Base-by-base conservation (phyloP, 805 yeast genomes). In the Isabelozyma rhagii region DNA sequence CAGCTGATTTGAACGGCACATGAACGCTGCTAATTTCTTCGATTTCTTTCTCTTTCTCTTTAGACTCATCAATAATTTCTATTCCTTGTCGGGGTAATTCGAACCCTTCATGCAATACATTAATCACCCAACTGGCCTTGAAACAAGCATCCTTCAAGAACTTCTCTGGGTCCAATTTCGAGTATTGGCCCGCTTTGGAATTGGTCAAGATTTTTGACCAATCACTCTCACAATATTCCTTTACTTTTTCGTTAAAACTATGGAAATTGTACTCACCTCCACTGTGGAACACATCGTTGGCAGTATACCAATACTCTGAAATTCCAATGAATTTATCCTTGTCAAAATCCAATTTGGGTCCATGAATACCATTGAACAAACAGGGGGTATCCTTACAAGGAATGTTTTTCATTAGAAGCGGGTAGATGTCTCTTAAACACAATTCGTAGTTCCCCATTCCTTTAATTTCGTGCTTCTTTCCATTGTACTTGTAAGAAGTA, bases 291-390 rank as follows among this genome's bases (percentile, higher is more conserved):
- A 93, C 81, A 62, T 93, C 98, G 60, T 91, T 88, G 3, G 97
- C 92, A 0, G 97, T 90, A 64, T 94, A 93, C 97, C 98, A 94
- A 70, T 90, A 94, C 67, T 94, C 99, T 7, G 97, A 89, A 18
- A 93, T 85, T 0, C 99, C 99, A 28, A 94, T 87, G 67, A 94
- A 92, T 59, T 83, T 87, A 59, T 90, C 96, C 45, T 77, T 77
- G 11, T 78, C 77, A 61, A 89, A 90, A 68, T 92, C 90, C 52
- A 94, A 82, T 29, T 78, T 80, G 4, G 99, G 99, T 0, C 91
- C 97, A 70, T 93, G 97, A 13, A 90, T 90, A 31, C 98, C 99
- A 67, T 92, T 91, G 65, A 94, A 94, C 31, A 93, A 70, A 67
- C 99, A 94, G 1, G 97, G 98, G 38, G 82, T 84, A 51, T 89